Evolutionary conservation across 768 basidiomycete species (phyloP).

Genomic region (Clavaria fumosa): DNA sequence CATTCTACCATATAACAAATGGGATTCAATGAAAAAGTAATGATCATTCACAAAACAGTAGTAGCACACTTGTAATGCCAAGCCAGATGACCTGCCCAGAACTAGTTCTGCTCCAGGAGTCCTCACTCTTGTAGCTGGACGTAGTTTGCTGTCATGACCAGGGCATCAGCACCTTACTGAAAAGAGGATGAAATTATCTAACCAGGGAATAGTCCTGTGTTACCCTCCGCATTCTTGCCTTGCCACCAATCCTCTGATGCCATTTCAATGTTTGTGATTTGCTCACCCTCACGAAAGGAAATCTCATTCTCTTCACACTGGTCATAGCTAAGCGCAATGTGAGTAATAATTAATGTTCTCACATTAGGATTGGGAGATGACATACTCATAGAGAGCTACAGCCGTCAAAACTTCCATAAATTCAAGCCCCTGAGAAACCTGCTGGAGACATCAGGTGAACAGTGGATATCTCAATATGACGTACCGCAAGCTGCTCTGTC

Average conservation of each 20-base stretch:
- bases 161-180: not conserved
- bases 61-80: too few relatives aligned
- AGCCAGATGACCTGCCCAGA: too few relatives aligned
- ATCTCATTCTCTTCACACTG: constrained; percentile 88
- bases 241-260: constrained; percentile 87
- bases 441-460: too few relatives aligned
- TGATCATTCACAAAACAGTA: too few relatives aligned
- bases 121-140: constrained; percentile 19
- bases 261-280: constrained; percentile 63
- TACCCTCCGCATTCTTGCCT: constrained; percentile 40
- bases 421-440: too few relatives aligned
- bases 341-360: not conserved
- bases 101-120: too few relatives aligned
- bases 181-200: constrained; percentile 12
- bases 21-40: too few relatives aligned
- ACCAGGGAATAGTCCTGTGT: constrained; percentile 67
- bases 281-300: constrained; percentile 70
- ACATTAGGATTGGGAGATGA: constrained; percentile 6
- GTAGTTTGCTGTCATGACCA: constrained; percentile 20
- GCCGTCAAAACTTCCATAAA: constrained; percentile 50
- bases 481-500: too few relatives aligned
- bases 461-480: too few relatives aligned
- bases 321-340: constrained; percentile 44
- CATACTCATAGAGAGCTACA: constrained; percentile 59
- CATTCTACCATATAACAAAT: too few relatives aligned